phyloP scores from a whole-genome alignment of 805 yeast species.

The Candida patagonica region DNA sequence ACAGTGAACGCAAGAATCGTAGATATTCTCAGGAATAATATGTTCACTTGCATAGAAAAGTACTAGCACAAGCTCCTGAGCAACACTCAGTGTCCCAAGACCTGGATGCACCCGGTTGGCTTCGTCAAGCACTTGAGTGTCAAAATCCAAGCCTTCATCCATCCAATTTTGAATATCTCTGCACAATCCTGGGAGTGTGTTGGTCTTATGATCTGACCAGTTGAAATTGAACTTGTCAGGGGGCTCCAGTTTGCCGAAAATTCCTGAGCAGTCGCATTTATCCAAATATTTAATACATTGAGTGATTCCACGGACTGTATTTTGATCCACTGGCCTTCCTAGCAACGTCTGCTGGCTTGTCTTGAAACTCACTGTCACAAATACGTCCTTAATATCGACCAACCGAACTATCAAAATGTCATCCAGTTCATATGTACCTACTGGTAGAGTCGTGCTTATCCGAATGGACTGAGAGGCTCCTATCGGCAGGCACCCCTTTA shows the following conservation, averaged over 20 bases:
- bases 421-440: conserved; percentile 13
- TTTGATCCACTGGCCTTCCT: background rate
- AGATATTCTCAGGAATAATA: conserved; percentile 26
- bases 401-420: conserved; percentile 23
- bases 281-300: background rate
- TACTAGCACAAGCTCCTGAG: conserved; percentile 22
- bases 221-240: background rate
- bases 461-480: conserved; percentile 19
- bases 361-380: conserved; percentile 20
- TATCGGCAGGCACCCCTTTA: conserved; percentile 25
- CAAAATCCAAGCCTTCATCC: conserved; percentile 26
- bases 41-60: conserved; percentile 33
- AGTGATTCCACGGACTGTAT: background rate
- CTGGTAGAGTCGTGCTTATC: conserved; percentile 11
- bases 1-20: background rate
- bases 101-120: conserved; percentile 22
- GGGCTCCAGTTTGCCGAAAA: background rate
- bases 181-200: background rate
- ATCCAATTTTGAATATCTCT: conserved; percentile 28
- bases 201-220: background rate
- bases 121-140: conserved; percentile 21
- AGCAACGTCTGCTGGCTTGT: conserved; percentile 12
- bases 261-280: background rate
- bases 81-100: conserved; percentile 36
- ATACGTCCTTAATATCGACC: conserved; percentile 26